These are phyloP conservation scores for Anthracocystis walkeri DNA, from an alignment of 1,284 basidiomycete genomes.

Conservation along the genomic window DNA sequence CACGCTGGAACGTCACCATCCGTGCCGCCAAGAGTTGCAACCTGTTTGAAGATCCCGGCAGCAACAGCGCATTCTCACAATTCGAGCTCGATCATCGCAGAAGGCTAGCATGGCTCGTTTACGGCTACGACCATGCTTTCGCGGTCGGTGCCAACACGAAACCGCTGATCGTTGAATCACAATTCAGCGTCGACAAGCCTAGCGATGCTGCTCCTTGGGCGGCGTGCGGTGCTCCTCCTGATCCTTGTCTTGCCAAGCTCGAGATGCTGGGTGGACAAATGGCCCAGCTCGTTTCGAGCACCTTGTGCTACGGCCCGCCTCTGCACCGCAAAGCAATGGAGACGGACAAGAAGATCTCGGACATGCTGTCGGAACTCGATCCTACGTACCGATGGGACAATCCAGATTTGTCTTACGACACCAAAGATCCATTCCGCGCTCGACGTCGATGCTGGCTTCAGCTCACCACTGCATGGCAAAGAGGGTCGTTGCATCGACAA, in stretches of 20 bases:
- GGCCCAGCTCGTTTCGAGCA: slow-evolving; percentile 41
- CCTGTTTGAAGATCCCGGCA: slow-evolving; percentile 45
- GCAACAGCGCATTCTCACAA: slow-evolving; percentile 7
- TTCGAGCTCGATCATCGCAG: slow-evolving; percentile 40
- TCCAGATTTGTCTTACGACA: slow-evolving; percentile 38
- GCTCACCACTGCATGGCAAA: slow-evolving; percentile 44
- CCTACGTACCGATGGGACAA: slow-evolving; percentile 30
- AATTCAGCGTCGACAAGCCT: slow-evolving; percentile 53
- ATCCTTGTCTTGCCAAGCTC: slow-evolving; percentile 34
- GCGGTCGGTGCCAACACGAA: slow-evolving; percentile 48
- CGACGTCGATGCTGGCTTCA: slow-evolving; percentile 43
- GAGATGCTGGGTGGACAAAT: slow-evolving; percentile 41
- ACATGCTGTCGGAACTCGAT: slow-evolving; percentile 22
- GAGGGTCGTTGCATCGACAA: slow-evolving; percentile 37
- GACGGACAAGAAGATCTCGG: slow-evolving; percentile 34
- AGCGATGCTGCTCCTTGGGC: slow-evolving; percentile 41
- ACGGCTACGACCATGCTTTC: slow-evolving; percentile 51
- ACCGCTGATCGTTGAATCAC: slow-evolving; percentile 46
- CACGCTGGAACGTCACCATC: slow-evolving; percentile 47
- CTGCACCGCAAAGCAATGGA: slow-evolving; percentile 52
- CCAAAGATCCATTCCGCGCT: slow-evolving; percentile 37
- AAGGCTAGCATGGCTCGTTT: slow-evolving; percentile 49
- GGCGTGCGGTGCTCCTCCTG: slow-evolving; percentile 33
- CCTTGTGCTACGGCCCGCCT: slow-evolving; percentile 40
- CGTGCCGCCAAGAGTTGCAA: slow-evolving; percentile 35